phyloP scores from a whole-genome alignment of 352 stramenopile genomes.

The Phytopythium aichiense region DNA sequence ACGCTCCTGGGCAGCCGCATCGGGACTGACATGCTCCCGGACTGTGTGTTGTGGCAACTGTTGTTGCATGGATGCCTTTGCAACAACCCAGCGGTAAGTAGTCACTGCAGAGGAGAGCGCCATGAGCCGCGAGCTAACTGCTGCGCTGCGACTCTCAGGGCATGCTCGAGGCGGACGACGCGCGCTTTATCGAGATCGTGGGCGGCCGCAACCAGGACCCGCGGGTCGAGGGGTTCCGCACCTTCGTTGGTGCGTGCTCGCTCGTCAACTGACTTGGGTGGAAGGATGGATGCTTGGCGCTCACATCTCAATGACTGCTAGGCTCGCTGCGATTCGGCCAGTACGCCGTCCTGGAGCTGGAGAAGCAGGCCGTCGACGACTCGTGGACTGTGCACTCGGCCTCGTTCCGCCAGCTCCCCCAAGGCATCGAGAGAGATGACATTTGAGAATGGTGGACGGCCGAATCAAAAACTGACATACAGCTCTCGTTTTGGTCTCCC shows the following conservation, averaged over 20 bases:
- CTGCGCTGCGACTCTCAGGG: not conserved
- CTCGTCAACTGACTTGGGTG: not conserved
- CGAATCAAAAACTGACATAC: not conserved
- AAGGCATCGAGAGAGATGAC: constrained; percentile 10
- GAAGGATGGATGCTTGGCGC: not conserved
- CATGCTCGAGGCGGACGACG: constrained; percentile 17
- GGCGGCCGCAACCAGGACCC: constrained; percentile 45
- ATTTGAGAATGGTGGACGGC: not conserved
- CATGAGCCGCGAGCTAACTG: not conserved
- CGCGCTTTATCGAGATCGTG: constrained; percentile 46
- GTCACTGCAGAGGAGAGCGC: not conserved
- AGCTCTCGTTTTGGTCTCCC: no score
- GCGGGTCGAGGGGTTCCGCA: constrained; percentile 28
- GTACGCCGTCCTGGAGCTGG: constrained; percentile 70
- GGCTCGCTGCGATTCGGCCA: constrained; percentile 64
- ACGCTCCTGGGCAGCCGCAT: not conserved
- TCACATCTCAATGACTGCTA: constrained; percentile 9
- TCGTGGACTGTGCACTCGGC: constrained; percentile 45
- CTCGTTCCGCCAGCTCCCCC: constrained; percentile 37
- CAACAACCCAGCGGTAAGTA: not conserved
- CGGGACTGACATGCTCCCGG: not conserved
- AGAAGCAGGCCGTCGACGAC: constrained; percentile 40
- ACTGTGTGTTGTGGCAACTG: not conserved
- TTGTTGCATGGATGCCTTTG: not conserved
- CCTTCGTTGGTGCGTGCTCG: constrained; percentile 47